Evolutionary conservation across 176 grass and related monocot species (phyloP).

Genomic region (Carex scoparia): DNA sequence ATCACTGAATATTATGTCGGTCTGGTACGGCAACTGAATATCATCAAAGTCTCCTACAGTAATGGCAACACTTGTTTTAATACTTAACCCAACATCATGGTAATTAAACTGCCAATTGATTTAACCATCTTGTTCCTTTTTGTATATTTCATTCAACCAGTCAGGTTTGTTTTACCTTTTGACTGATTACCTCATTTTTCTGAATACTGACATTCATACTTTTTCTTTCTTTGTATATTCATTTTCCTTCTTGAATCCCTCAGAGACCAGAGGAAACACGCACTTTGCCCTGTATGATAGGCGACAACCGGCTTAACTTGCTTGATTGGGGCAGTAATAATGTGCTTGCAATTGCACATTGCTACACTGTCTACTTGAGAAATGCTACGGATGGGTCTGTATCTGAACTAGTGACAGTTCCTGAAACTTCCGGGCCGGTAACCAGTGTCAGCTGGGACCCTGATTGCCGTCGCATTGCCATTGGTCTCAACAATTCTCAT

Average conservation of each 20-base stretch:
- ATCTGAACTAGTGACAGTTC: not conserved
- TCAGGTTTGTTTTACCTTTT: not conserved
- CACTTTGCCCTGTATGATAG: not conserved
- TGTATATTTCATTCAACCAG: not conserved
- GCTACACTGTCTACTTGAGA: not conserved
- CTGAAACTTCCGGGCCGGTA: not conserved
- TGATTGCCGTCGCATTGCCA: conserved; percentile 27
- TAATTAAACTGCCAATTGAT: conserved; percentile 22
- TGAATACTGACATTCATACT: not conserved
- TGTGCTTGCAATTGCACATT: not conserved
- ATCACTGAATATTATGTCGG: not conserved
- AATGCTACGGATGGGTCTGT: not conserved
- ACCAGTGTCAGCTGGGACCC: conserved; percentile 10
- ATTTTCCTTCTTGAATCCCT: conserved; percentile 9
- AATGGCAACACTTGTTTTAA: not conserved
- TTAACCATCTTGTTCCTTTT: not conserved
- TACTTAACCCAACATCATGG: not conserved
- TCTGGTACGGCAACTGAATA: not conserved
- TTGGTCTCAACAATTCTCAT: conserved; percentile 45
- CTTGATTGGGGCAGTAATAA: conserved; percentile 21
- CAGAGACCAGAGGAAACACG: conserved; percentile 9
- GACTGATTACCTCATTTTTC: not conserved
- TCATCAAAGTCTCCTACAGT: not conserved
- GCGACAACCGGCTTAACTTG: not conserved
- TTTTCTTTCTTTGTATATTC: conserved; percentile 27